Evolutionary conservation across 164 flowering plant genomes (phyloP).

Genomic region (Vitis cinerea): DNA sequence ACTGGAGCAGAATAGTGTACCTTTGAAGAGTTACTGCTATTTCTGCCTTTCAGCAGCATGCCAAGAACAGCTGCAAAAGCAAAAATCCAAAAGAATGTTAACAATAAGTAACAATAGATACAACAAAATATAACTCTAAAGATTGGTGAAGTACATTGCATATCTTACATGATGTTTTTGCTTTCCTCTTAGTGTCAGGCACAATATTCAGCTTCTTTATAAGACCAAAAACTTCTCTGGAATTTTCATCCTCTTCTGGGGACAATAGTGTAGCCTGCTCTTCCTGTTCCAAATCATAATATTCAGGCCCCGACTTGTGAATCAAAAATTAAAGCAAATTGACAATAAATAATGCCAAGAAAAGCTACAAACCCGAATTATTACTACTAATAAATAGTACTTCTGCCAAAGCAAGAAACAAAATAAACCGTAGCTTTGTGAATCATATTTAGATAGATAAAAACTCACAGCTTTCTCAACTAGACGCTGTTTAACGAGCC

Average conservation of each 20-base stretch:
- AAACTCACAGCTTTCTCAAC: constrained; percentile 65
- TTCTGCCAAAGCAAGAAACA: no score
- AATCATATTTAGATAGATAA: not conserved
- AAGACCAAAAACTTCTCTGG: constrained; percentile 78
- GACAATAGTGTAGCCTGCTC: constrained; percentile 40
- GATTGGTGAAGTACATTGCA: not conserved
- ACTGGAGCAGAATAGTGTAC: constrained; percentile 28
- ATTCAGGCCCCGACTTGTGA: not conserved
- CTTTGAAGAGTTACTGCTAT: constrained; percentile 51
- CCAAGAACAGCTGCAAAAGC: constrained; percentile 58
- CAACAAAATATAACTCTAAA: not conserved
- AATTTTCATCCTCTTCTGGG: constrained; percentile 64
- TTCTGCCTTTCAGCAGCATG: constrained; percentile 40
- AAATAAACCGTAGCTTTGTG: no score
- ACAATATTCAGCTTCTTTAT: constrained; percentile 79
- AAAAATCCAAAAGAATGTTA: constrained; percentile 2
- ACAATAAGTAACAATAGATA: not conserved
- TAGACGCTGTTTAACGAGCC: constrained; percentile 37
- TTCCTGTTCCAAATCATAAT: constrained; percentile 41
- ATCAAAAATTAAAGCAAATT: not conserved
- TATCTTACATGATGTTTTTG: constrained; percentile 59
- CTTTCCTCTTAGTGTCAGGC: constrained; percentile 57
- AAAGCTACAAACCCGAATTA: no score
- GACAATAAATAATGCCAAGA: no score
- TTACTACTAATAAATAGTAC: no score